Percentiles rank a stretch among this genome's conserved stretches.
Evolutionary conservation across 139 green algal genomes (phyloP).

Genomic region (Asterochloris erici): DNA sequence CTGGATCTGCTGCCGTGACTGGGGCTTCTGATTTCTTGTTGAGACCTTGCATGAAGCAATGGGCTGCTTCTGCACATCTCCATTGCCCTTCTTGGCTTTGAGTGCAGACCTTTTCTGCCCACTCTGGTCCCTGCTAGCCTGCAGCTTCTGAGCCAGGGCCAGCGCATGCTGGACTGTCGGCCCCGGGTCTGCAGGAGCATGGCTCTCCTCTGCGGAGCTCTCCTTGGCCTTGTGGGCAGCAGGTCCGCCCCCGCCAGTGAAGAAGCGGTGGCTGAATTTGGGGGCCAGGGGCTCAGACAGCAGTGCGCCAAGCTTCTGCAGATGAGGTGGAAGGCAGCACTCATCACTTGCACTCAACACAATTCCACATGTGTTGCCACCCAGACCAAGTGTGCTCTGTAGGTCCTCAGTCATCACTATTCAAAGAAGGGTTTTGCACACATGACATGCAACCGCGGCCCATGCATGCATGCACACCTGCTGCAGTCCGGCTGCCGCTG

Average conservation of each 20-base stretch:
- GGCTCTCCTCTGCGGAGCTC: too few relatives aligned
- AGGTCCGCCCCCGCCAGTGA: constrained; percentile 40
- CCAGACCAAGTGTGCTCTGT: too few relatives aligned
- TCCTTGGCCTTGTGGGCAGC: constrained; percentile 1
- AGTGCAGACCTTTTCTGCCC: background rate
- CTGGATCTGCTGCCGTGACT: background rate
- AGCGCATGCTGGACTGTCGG: background rate
- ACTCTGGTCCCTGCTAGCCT: background rate
- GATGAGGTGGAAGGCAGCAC: background rate
- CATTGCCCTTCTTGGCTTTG: background rate
- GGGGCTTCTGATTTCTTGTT: too few relatives aligned
- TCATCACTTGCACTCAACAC: too few relatives aligned
- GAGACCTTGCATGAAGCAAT: background rate
- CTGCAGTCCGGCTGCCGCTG: too few relatives aligned
- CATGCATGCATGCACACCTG: too few relatives aligned
- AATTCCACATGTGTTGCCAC: too few relatives aligned
- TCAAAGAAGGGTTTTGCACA: too few relatives aligned
- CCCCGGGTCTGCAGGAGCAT: background rate
- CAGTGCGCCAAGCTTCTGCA: constrained; percentile 35
- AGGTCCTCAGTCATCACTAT: too few relatives aligned
- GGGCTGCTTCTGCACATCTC: background rate
- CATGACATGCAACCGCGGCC: too few relatives aligned
- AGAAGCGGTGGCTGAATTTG: constrained; percentile 45
- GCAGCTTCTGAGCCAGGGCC: background rate
- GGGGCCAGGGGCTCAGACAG: constrained; percentile 42